Percentiles rank a stretch among this genome's conserved stretches.
Evolutionary conservation across 352 stramenopile species (phyloP).

Genomic region (Saprolegnia diclina): DNA sequence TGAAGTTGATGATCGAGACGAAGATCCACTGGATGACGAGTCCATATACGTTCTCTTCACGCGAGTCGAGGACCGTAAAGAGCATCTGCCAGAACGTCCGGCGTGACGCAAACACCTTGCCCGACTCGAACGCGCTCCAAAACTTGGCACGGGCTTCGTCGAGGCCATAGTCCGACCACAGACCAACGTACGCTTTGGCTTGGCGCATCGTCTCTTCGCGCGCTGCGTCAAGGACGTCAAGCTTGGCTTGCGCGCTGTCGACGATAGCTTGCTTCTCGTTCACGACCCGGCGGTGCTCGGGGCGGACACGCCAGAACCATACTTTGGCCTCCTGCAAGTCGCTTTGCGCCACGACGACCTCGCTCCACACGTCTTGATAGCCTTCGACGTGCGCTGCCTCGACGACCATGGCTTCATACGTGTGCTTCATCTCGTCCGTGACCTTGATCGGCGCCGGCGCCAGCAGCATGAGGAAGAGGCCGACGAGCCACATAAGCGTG

Average conservation of each 20-base stretch:
- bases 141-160: conserved; percentile 67
- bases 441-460: conserved; percentile 49
- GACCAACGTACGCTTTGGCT: conserved; percentile 65
- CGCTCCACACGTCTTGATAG: conserved; percentile 62
- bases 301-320: conserved; percentile 82
- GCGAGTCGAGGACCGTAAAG: conserved; percentile 55
- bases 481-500: conserved; percentile 59
- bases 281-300: conserved; percentile 61
- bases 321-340: conserved; percentile 69
- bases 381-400: conserved; percentile 70
- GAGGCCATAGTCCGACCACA: conserved; percentile 82
- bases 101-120: conserved; percentile 82
- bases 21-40: conserved; percentile 82
- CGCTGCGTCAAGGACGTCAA: conserved; percentile 48
- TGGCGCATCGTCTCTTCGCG: conserved; percentile 72
- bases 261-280: conserved; percentile 47
- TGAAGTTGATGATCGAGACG: conserved; percentile 81
- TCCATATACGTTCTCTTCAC: conserved; percentile 71
- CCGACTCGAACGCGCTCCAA: conserved; percentile 75
- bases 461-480: conserved; percentile 79
- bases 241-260: conserved; percentile 52
- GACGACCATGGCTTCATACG: conserved; percentile 71
- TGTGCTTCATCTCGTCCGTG: conserved; percentile 63
- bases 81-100: conserved; percentile 86
- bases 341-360: conserved; percentile 46